These are phyloP conservation scores for Fraxinus cuspidata DNA, from an alignment of 257 asterid species.

Conservation along the genomic window DNA sequence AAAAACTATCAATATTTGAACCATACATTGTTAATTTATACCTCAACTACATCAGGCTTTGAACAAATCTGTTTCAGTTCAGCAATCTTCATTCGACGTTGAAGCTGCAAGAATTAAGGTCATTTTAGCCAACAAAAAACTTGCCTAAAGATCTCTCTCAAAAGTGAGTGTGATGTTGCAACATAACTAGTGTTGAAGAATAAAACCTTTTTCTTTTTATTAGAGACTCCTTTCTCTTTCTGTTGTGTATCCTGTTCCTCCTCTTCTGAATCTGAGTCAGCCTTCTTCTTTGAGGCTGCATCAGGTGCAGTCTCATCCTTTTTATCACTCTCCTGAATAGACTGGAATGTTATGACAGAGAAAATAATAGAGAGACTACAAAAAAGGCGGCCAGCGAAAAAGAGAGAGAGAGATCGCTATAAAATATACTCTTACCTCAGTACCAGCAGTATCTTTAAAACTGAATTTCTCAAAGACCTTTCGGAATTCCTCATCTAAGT, in stretches of 20 bases:
- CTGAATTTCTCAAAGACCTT: conserved; percentile 88
- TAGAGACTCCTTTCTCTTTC: conserved; percentile 80
- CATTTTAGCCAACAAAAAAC: conserved; percentile 19
- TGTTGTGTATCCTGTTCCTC: conserved; percentile 74
- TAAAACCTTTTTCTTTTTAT: conserved; percentile 91
- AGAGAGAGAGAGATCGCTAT: not conserved
- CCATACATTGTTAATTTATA: conserved; percentile 23
- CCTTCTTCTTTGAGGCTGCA: conserved; percentile 61
- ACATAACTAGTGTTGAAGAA: conserved; percentile 7
- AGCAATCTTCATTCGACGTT: conserved; percentile 92
- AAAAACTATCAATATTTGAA: not conserved
- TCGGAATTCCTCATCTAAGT: conserved; percentile 70
- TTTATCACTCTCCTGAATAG: conserved; percentile 61
- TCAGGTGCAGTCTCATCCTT: conserved; percentile 62
- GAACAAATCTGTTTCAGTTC: conserved; percentile 78
- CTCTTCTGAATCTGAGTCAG: conserved; percentile 80
- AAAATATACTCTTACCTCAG: conserved; percentile 54
- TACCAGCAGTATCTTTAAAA: conserved; percentile 48
- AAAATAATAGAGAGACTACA: not conserved
- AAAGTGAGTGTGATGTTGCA: not conserved
- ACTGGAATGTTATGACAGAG: conserved; percentile 2
- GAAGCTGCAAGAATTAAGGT: conserved; percentile 53
- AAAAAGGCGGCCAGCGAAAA: not conserved
- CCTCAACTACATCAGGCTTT: conserved; percentile 98
- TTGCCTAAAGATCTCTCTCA: not conserved